These are phyloP conservation scores for Trametes versicolor DNA, from an alignment of 1,284 basidiomycete genomes.

Conservation along the genomic window DNA sequence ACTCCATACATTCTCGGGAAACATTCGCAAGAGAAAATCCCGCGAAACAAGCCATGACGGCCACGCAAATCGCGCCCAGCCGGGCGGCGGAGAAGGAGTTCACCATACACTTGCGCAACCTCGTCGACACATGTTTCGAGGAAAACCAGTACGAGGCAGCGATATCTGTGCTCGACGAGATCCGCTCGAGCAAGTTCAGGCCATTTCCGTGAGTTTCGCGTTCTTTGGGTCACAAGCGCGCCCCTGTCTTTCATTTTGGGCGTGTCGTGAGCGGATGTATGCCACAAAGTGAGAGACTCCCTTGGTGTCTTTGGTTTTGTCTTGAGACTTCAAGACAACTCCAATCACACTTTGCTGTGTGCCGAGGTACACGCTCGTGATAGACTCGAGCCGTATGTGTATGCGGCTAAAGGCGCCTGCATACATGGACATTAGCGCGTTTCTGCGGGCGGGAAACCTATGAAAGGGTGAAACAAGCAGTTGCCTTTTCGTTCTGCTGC, in stretches of 20 bases:
- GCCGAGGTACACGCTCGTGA: too few relatives aligned
- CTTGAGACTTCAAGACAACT: too few relatives aligned
- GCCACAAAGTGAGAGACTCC: too few relatives aligned
- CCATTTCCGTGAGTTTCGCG: constrained; percentile 59
- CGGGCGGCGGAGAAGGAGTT: constrained; percentile 56
- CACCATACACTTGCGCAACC: constrained; percentile 60
- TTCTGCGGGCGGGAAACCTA: too few relatives aligned
- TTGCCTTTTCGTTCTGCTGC: too few relatives aligned
- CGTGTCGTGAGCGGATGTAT: too few relatives aligned
- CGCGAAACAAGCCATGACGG: background rate
- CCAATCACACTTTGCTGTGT: too few relatives aligned
- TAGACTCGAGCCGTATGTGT: too few relatives aligned
- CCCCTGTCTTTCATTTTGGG: background rate
- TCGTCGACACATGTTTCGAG: constrained; percentile 76
- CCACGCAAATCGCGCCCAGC: background rate
- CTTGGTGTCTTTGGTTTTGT: too few relatives aligned
- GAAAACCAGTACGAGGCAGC: constrained; percentile 77
- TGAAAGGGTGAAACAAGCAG: too few relatives aligned
- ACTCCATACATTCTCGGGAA: background rate
- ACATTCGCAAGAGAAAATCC: background rate
- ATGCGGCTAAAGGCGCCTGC: too few relatives aligned
- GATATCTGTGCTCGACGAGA: constrained; percentile 64
- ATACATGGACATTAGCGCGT: too few relatives aligned
- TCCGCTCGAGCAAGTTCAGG: constrained; percentile 61
- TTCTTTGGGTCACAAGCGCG: background rate